phyloP scores from a whole-genome alignment of 1,284 basidiomycete species.

The Pascua guehoae region DNA sequence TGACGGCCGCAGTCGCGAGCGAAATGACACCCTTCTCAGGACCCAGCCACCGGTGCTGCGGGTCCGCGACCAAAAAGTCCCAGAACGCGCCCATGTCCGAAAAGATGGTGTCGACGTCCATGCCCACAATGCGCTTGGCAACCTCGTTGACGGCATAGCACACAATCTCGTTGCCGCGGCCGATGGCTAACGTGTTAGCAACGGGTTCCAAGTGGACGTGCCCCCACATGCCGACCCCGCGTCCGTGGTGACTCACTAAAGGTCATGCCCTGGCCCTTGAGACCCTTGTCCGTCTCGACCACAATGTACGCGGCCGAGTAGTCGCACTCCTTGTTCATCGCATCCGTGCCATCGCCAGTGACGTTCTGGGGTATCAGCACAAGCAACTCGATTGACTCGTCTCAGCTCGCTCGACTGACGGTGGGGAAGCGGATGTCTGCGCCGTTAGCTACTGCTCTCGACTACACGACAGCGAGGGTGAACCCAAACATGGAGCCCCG shows the following conservation, averaged over 20 bases:
- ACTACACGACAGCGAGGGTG: neutral
- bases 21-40: constrained; percentile 55
- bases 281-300: constrained; percentile 61
- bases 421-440: constrained; percentile 79
- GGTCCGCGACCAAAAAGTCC: constrained; percentile 65
- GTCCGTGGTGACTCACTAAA: constrained; percentile 56
- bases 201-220: neutral
- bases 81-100: constrained; percentile 70
- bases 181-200: constrained; percentile 58
- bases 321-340: constrained; percentile 90
- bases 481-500: too few species aligned
- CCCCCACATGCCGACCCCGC: neutral
- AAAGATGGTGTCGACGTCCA: constrained; percentile 76
- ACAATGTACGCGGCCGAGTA: constrained; percentile 89
- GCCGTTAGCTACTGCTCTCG: neutral
- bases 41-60: constrained; percentile 79
- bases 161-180: constrained; percentile 90
- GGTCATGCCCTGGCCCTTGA: constrained; percentile 88
- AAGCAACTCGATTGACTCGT: neutral
- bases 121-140: constrained; percentile 75
- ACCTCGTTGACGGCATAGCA: constrained; percentile 75
- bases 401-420: constrained; percentile 44
- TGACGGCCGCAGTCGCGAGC: constrained; percentile 55
- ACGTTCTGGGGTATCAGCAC: constrained; percentile 48
- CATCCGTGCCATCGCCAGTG: constrained; percentile 83